phyloP scores from a whole-genome alignment of 2,329 filamentous ascomycete genomes.

The Venturia oleaginea region DNA sequence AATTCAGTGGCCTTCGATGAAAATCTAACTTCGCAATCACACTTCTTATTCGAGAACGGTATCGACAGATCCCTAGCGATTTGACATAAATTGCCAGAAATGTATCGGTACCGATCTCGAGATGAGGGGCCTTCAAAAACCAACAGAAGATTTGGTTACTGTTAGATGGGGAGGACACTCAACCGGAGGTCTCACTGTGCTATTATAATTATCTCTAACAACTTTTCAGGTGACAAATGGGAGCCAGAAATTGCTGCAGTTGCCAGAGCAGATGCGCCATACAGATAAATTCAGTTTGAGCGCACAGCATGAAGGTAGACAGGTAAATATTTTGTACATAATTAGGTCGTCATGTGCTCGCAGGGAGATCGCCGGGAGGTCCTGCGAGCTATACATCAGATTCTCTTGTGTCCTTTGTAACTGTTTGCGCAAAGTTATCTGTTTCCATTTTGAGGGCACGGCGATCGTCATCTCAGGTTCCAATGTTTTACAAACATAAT shows the following conservation, averaged over 20 bases:
- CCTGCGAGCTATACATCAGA: not conserved
- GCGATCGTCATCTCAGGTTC: not conserved
- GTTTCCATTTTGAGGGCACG: not conserved
- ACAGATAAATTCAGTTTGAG: constrained; percentile 24
- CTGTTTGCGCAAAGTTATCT: not conserved
- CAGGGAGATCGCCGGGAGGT: not conserved
- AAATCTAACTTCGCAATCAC: not conserved
- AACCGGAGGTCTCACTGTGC: not conserved
- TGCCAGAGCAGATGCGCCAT: constrained; percentile 88
- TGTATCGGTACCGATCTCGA: not conserved
- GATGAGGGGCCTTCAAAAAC: too few species aligned
- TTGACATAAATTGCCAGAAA: constrained; percentile 19
- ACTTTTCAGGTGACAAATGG: constrained; percentile 51
- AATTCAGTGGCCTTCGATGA: not conserved
- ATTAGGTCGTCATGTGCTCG: not conserved
- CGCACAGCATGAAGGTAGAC: not conserved
- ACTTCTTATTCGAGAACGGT: not conserved
- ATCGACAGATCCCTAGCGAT: not conserved
- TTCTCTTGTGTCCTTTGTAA: not conserved
- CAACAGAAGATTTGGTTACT: not conserved
- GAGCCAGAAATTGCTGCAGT: constrained; percentile 91
- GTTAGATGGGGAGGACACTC: not conserved
- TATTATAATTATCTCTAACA: not conserved
- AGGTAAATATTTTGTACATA: constrained; percentile 2
- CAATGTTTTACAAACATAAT: too few species aligned